Evolutionary conservation across 495 filamentous ascomycete genomes (phyloP).

Genomic region (Aspergillus ostianus): DNA sequence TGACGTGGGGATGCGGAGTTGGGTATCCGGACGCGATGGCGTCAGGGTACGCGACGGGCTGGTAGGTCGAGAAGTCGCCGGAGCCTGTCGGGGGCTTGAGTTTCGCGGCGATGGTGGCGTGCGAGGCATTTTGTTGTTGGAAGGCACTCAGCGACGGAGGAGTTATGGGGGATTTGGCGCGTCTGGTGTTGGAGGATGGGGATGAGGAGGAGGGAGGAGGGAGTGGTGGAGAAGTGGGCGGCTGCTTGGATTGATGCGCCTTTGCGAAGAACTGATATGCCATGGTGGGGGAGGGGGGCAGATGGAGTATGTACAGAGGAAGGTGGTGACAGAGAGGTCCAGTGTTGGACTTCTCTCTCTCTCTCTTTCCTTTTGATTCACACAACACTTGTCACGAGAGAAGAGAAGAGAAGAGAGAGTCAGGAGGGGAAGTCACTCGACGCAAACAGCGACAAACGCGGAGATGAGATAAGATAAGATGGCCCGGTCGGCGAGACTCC

Average conservation of each 20-base stretch:
- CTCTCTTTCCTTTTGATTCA: no score
- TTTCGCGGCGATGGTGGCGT: constrained; percentile 19
- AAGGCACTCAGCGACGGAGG: constrained; percentile 27
- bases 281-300: constrained; percentile 18
- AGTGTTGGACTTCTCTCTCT: no score
- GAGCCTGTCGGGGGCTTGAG: constrained; percentile 23
- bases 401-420: not conserved
- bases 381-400: no score
- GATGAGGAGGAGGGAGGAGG: constrained; percentile 23
- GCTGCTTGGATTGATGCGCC: constrained; percentile 27
- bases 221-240: constrained; percentile 27
- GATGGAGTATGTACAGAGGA: not conserved
- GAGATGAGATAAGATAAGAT: constrained; percentile 49
- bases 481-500: constrained; percentile 20
- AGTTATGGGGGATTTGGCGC: constrained; percentile 32
- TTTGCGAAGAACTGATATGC: constrained; percentile 46
- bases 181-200: constrained; percentile 12
- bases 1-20: constrained; percentile 43
- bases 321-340: not conserved
- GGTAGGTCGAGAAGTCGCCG: constrained; percentile 27
- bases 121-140: constrained; percentile 17
- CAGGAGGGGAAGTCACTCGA: constrained; percentile 8
- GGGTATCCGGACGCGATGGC: constrained; percentile 28
- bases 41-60: constrained; percentile 34
- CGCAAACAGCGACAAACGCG: constrained; percentile 24